phyloP scores from a whole-genome alignment of 495 filamentous ascomycete genomes.

The Thermochaetoides thermophila region DNA sequence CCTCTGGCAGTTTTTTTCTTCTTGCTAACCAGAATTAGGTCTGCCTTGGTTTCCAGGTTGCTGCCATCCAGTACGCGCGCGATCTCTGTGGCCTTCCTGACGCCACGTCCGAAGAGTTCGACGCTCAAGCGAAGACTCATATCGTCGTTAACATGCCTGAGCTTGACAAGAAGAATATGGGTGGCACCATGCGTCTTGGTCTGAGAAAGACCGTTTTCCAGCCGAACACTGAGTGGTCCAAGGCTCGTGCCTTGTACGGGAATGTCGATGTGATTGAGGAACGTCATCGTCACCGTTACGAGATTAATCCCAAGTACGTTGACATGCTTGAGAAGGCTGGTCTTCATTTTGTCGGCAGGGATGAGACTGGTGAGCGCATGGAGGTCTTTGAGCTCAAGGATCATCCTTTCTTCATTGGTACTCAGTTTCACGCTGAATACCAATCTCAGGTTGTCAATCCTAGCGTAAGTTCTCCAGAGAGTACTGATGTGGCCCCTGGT shows the following conservation, averaged over 20 bases:
- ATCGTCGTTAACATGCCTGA: conserved; percentile 90
- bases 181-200: conserved; percentile 88
- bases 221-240: conserved; percentile 61
- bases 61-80: conserved; percentile 79
- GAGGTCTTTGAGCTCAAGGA: conserved; percentile 81
- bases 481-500: background rate
- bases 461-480: conserved; percentile 3
- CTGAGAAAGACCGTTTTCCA: conserved; percentile 63
- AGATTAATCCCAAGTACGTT: conserved; percentile 57
- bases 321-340: conserved; percentile 42
- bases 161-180: conserved; percentile 44
- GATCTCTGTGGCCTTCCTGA: conserved; percentile 46
- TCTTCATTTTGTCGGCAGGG: conserved; percentile 59
- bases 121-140: conserved; percentile 37
- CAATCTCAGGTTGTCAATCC: conserved; percentile 8
- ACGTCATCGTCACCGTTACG: conserved; percentile 60
- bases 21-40: too few species aligned
- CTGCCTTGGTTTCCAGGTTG: conserved; percentile 89
- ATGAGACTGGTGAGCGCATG: conserved; percentile 73
- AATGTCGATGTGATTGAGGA: conserved; percentile 39
- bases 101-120: conserved; percentile 55
- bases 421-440: conserved; percentile 16
- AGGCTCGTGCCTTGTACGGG: conserved; percentile 62
- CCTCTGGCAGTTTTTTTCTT: too few species aligned
- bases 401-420: conserved; percentile 75